Percentiles rank a stretch among this genome's conserved stretches.
Conservation (phyloP, 1,139 yeast genomes). For the Blastobotrys apis region DNA sequence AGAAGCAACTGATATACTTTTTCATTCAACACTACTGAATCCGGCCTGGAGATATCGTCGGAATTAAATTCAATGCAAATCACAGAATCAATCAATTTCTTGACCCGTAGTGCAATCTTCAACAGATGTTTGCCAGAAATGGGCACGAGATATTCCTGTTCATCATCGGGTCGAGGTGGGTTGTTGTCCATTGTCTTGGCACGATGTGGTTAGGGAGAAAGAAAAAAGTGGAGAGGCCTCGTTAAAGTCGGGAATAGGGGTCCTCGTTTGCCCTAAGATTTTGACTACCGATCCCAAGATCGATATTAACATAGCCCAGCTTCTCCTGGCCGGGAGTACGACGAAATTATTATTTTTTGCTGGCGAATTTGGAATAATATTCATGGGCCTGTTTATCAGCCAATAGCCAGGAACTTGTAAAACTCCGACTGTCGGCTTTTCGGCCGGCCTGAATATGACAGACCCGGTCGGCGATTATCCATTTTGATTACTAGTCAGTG, state of each 20-base stretch:
- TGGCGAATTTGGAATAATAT: too few relatives aligned
- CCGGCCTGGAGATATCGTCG: slow-evolving; percentile 49
- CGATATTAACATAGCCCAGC: too few relatives aligned
- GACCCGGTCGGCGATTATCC: too few relatives aligned
- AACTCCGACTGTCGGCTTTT: too few relatives aligned
- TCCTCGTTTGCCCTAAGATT: too few relatives aligned
- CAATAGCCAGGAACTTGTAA: too few relatives aligned
- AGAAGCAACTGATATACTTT: slow-evolving; percentile 57
- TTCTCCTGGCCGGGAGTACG: too few relatives aligned
- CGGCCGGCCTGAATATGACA: too few relatives aligned
- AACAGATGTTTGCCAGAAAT: slow-evolving; percentile 51
- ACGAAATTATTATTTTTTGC: too few relatives aligned
- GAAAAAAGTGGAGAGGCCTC: not conserved
- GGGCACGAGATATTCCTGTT: slow-evolving; percentile 21
- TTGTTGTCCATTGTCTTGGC: not conserved
- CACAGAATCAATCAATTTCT: slow-evolving; percentile 63
- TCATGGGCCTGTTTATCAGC: too few relatives aligned
- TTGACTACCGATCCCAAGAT: too few relatives aligned
- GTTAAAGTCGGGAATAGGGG: not conserved
- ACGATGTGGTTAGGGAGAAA: not conserved
- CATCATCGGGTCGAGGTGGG: slow-evolving; percentile 2
- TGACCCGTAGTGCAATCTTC: slow-evolving; percentile 69
- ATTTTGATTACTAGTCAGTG: too few relatives aligned
- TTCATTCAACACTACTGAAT: slow-evolving; percentile 58
- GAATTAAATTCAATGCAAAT: slow-evolving; percentile 60